Base-by-base conservation (phyloP, 192 early-diverging fungal genomes). In the Coemansia aciculifera region DNA sequence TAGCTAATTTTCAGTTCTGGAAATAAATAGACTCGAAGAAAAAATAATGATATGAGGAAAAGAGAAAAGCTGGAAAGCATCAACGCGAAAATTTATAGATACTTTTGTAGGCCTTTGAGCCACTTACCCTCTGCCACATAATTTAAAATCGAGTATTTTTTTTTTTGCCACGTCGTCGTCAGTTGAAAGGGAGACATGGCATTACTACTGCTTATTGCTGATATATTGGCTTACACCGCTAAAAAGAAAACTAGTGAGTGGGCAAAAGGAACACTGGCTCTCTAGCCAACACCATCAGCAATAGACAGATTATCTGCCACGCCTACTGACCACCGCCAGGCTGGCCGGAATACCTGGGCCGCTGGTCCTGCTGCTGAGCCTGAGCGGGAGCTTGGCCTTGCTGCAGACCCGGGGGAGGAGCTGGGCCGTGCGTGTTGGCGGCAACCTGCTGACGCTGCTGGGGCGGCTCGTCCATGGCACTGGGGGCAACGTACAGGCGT, bases 401-500 rank as follows among this genome's bases (percentile, higher is more conserved):
- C 36, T 69, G 60, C 40, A 75, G 44, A 38, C 78, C 71, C 6
- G 79, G 74, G 11, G 79, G 74, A 44, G 78, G 78, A 19, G 62
- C 67, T 31, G 78, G 78, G 7, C 78, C 73, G 39, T 68, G 73
- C 8, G 51, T n/a, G 43, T 19, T 71, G 24, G 31, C 23, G 23
- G 49, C 52, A 39, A 59, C 67, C 31, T 72, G 68, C 43, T 68
- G 73, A 52, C 85, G 74, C 68, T 85, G 86, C 74, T 89, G 87
- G 36, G 74, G 72, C 15, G 84, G 78, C 76, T 88, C 89, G 42
- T 92, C 90, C 74, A 93, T 79, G 10, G 90, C 86, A 39, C 83
- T 89, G 29, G 90, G 92, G 0, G 92, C 90, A 24, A 93, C 91
- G 71, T 92, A 98, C 46, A 98, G 86, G 51, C 86, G 85, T 82